Conservation (phyloP, 2,329 filamentous ascomycete species). For the Claviceps purpurea region DNA sequence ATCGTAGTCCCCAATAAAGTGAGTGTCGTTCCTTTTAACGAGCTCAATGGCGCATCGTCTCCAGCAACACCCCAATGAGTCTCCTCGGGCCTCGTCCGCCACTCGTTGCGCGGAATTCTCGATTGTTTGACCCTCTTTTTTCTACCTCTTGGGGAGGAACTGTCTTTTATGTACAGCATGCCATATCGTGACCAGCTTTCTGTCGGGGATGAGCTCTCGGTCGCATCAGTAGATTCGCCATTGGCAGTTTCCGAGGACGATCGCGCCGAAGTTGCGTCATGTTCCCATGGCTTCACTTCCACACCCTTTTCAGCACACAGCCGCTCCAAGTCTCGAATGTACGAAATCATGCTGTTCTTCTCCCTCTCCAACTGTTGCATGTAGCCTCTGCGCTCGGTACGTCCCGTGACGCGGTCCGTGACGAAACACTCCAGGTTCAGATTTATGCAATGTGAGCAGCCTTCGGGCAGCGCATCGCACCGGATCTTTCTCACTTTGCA, state of each 20-base stretch:
- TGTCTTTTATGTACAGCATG: slow-evolving; percentile 22
- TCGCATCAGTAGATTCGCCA: slow-evolving; percentile 11
- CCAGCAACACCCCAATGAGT: slow-evolving; percentile 53
- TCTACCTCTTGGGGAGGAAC: slow-evolving; percentile 5
- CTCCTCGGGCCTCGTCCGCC: slow-evolving; percentile 37
- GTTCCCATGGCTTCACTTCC: slow-evolving; percentile 41
- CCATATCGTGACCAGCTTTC: slow-evolving; percentile 21
- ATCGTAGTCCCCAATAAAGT: slow-evolving; percentile 69
- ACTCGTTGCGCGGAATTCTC: slow-evolving; percentile 17
- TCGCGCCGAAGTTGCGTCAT: slow-evolving; percentile 13
- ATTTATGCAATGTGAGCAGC: slow-evolving; percentile 69
- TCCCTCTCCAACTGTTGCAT: slow-evolving; percentile 64
- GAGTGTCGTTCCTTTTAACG: slow-evolving; percentile 63
- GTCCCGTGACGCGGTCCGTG: slow-evolving; percentile 75
- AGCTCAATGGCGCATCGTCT: slow-evolving; percentile 52
- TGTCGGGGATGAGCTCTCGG: slow-evolving; percentile 8
- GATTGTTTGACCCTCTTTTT: slow-evolving; percentile 10
- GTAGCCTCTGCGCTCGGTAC: slow-evolving; percentile 66
- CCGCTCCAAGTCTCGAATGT: slow-evolving; percentile 55
- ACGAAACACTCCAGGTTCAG: slow-evolving; percentile 69
- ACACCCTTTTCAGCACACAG: slow-evolving; percentile 48
- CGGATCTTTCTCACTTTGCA: slow-evolving; percentile 87
- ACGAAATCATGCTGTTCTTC: slow-evolving; percentile 50
- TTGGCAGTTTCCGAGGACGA: slow-evolving; percentile 13
- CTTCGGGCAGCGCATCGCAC: slow-evolving; percentile 68